Evolutionary conservation across 305 asterid species (phyloP).

Genomic region (Solanum aculeatissimum): DNA sequence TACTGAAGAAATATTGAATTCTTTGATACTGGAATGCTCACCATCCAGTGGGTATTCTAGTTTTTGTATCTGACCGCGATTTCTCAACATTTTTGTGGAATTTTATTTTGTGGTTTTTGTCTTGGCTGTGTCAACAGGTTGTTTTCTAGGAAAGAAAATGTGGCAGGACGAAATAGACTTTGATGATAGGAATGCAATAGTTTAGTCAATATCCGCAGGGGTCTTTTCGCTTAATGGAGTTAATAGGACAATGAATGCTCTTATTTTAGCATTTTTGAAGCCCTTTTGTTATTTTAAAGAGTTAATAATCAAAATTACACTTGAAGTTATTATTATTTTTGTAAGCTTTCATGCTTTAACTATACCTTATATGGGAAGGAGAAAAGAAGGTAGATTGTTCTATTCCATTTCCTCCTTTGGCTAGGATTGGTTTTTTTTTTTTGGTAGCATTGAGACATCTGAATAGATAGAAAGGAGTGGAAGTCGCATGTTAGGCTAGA

Average conservation of each 20-base stretch:
- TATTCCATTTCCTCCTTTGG: background rate
- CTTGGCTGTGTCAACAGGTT: background rate
- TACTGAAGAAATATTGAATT: background rate
- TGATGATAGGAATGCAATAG: background rate
- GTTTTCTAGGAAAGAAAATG: background rate
- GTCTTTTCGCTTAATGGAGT: background rate
- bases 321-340: too few relatives aligned
- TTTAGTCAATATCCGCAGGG: background rate
- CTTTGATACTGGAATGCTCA: background rate
- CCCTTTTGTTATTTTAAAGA: background rate
- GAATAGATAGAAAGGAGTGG: too few relatives aligned
- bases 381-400: background rate
- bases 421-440: background rate
- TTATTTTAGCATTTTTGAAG: background rate
- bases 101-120: background rate
- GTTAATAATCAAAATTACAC: too few relatives aligned
- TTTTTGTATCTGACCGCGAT: too few relatives aligned
- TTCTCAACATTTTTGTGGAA: background rate
- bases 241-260: background rate
- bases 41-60: background rate
- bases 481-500: too few relatives aligned
- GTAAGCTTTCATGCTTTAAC: too few relatives aligned
- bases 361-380: background rate
- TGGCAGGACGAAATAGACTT: background rate
- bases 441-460: too few relatives aligned